These are phyloP conservation scores for Omphalea diandra DNA, from an alignment of 441 rosid species.

Conservation along the genomic window DNA sequence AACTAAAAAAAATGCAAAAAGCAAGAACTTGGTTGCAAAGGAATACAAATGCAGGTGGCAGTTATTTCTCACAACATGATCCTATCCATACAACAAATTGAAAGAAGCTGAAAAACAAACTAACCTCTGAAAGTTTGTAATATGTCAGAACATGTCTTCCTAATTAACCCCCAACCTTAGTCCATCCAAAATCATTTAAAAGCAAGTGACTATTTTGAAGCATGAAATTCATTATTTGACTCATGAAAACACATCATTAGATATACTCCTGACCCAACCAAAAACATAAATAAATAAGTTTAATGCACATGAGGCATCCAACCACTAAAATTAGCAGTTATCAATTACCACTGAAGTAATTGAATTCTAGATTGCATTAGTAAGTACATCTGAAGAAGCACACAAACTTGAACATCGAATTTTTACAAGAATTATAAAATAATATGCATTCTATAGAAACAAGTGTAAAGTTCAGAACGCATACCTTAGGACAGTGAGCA, in stretches of 20 bases:
- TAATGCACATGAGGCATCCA: neutral
- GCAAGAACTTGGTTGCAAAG: neutral
- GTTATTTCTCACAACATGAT: neutral
- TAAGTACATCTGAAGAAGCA: no score
- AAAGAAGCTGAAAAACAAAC: neutral
- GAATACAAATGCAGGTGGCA: neutral
- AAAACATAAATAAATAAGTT: neutral
- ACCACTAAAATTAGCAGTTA: neutral
- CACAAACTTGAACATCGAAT: neutral
- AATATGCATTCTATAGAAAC: neutral
- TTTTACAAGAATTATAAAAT: neutral
- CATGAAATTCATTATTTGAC: conserved; percentile 3
- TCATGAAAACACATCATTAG: neutral
- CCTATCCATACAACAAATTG: neutral
- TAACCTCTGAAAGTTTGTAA: neutral
- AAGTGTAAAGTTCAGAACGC: conserved; percentile 8
- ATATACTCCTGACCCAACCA: neutral
- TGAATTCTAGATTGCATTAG: neutral
- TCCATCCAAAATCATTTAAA: neutral
- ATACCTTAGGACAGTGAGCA: conserved; percentile 78
- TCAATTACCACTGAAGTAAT: neutral
- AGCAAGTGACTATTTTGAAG: no score
- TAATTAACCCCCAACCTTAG: neutral
- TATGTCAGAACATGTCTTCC: neutral
- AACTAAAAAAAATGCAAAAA: neutral